These are phyloP conservation scores for Diaporthe ilicicola DNA, from an alignment of 2,329 filamentous ascomycete genomes.

Conservation along the genomic window DNA sequence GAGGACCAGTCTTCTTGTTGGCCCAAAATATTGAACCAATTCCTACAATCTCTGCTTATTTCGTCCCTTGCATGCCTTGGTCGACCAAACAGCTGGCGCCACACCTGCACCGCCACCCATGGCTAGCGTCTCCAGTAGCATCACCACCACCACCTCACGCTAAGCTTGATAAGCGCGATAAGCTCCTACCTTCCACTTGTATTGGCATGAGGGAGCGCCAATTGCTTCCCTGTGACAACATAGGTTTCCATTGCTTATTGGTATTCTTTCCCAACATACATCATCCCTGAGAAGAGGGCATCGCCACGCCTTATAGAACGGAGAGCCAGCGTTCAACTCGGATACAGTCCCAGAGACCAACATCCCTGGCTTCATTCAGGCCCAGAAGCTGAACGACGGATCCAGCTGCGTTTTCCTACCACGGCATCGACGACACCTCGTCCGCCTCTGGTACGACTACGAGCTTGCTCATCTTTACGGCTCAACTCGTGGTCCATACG, in stretches of 20 bases:
- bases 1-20: neutral
- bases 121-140: neutral
- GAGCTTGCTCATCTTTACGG: constrained; percentile 2
- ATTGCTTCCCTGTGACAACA: constrained; percentile 17
- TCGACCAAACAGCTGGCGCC: neutral
- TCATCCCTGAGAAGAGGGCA: neutral
- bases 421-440: neutral
- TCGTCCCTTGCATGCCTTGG: no score
- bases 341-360: neutral
- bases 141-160: neutral
- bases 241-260: neutral
- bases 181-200: constrained; percentile 1
- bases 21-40: neutral
- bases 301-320: neutral
- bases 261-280: neutral
- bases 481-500: neutral
- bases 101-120: constrained; percentile 14
- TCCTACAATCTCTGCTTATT: no score
- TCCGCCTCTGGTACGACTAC: neutral
- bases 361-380: neutral
- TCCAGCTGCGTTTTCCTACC: neutral
- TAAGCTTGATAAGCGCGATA: constrained; percentile 18
- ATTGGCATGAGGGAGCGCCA: constrained; percentile 7
- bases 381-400: neutral
- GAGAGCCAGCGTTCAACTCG: neutral